phyloP scores from a whole-genome alignment of 768 basidiomycete species.

The Pholiota molesta region DNA sequence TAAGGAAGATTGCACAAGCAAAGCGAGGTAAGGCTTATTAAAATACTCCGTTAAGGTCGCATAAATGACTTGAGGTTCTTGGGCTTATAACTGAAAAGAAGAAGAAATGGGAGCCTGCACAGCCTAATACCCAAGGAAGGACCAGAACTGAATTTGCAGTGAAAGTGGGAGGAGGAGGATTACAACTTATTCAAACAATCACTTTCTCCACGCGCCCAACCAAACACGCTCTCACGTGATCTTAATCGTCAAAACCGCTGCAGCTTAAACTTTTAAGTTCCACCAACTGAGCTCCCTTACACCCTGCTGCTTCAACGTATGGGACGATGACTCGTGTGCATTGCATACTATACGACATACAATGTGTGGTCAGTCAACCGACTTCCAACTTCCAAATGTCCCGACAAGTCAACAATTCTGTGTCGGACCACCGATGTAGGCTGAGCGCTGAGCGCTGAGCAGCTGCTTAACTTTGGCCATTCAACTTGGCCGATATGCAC shows the following conservation, averaged over 20 bases:
- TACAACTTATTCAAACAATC: constrained; percentile 27
- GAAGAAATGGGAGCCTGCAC: neutral
- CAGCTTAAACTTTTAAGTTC: neutral
- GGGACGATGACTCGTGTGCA: neutral
- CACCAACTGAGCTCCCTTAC: neutral
- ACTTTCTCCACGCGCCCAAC: constrained; percentile 25
- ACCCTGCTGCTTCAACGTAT: neutral
- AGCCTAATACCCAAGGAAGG: neutral
- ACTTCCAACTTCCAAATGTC: neutral
- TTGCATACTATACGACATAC: too few species aligned
- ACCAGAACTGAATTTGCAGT: neutral
- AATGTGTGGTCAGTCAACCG: too few species aligned
- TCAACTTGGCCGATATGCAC: neutral
- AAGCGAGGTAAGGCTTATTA: neutral
- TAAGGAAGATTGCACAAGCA: neutral
- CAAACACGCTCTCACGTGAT: constrained; percentile 31
- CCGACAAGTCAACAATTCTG: neutral
- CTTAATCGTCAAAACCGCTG: neutral
- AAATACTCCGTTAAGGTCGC: constrained; percentile 2
- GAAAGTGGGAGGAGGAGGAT: constrained; percentile 12
- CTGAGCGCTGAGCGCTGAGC: neutral
- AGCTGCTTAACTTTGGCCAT: neutral
- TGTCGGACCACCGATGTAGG: too few species aligned
- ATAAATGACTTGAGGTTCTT: constrained; percentile 6
- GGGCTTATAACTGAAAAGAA: neutral